phyloP scores from a whole-genome alignment of 768 basidiomycete genomes.

The Ramaria rubella region DNA sequence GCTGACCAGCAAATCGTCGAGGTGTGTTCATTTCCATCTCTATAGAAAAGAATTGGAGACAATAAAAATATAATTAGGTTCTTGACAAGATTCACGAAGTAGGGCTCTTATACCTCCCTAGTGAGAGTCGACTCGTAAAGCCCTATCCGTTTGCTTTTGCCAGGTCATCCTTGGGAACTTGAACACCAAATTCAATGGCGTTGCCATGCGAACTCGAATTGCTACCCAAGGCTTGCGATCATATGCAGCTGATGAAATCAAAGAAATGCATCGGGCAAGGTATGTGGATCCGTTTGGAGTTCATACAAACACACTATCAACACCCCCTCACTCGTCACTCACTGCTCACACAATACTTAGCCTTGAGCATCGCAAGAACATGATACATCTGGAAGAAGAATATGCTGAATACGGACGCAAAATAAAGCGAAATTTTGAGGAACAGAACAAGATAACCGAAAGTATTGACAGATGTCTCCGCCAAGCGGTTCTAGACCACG shows the following conservation, averaged over 20 bases:
- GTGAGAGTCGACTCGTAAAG: neutral
- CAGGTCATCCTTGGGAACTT: neutral
- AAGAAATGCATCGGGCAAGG: neutral
- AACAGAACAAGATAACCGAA: neutral
- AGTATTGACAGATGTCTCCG: conserved; percentile 1
- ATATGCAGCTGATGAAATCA: neutral
- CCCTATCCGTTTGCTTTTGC: neutral
- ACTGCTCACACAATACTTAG: neutral
- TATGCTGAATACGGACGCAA: neutral
- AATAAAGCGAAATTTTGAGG: neutral
- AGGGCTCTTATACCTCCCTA: neutral
- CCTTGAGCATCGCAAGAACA: neutral
- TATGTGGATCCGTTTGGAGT: neutral
- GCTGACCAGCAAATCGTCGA: neutral
- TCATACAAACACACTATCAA: no score
- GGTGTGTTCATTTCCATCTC: neutral
- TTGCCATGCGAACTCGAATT: neutral
- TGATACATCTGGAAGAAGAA: conserved; percentile 1
- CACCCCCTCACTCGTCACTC: no score
- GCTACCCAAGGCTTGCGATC: neutral
- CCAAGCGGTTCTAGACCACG: neutral
- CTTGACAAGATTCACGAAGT: conserved; percentile 1
- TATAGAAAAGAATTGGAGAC: neutral
- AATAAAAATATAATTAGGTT: neutral
- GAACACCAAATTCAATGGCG: neutral